Conservation (phyloP, 2,329 filamentous ascomycete genomes). For the Fusarium bactridioides region DNA sequence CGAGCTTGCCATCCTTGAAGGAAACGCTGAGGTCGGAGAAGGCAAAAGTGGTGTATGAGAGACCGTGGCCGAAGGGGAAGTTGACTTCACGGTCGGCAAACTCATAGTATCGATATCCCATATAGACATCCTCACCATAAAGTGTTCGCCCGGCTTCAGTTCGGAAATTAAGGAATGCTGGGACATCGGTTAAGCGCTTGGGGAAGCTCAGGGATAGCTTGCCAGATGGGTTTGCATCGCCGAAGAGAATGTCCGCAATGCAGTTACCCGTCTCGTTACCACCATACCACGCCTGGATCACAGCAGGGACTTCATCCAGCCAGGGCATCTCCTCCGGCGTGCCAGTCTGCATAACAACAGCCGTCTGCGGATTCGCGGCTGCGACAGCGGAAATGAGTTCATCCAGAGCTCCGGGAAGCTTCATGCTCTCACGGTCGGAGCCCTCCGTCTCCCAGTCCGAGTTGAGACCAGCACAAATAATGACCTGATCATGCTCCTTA, state of each 20-base stretch:
- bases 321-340: slow-evolving; percentile 79
- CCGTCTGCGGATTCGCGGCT: slow-evolving; percentile 72
- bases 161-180: slow-evolving; percentile 77
- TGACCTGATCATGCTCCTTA: slow-evolving; percentile 75
- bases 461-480: slow-evolving; percentile 81
- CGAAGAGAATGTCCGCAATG: slow-evolving; percentile 80
- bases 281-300: slow-evolving; percentile 84
- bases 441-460: slow-evolving; percentile 85
- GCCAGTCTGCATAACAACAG: slow-evolving; percentile 79
- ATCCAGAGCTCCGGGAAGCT: slow-evolving; percentile 77
- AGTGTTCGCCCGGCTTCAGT: slow-evolving; percentile 74
- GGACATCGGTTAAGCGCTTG: slow-evolving; percentile 71
- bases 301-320: slow-evolving; percentile 62
- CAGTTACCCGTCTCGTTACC: slow-evolving; percentile 87
- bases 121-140: slow-evolving; percentile 82
- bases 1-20: slow-evolving; percentile 56
- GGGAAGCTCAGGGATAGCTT: slow-evolving; percentile 81
- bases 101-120: slow-evolving; percentile 85
- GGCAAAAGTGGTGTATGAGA: slow-evolving; percentile 77
- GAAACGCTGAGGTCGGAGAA: slow-evolving; percentile 60
- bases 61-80: slow-evolving; percentile 82
- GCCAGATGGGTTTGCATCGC: slow-evolving; percentile 75
- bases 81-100: slow-evolving; percentile 69
- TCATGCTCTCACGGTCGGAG: slow-evolving; percentile 79
- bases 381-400: slow-evolving; percentile 72